These are phyloP conservation scores for Microstegium vimineum DNA, from an alignment of 176 grass and related monocot species.

Conservation along the genomic window DNA sequence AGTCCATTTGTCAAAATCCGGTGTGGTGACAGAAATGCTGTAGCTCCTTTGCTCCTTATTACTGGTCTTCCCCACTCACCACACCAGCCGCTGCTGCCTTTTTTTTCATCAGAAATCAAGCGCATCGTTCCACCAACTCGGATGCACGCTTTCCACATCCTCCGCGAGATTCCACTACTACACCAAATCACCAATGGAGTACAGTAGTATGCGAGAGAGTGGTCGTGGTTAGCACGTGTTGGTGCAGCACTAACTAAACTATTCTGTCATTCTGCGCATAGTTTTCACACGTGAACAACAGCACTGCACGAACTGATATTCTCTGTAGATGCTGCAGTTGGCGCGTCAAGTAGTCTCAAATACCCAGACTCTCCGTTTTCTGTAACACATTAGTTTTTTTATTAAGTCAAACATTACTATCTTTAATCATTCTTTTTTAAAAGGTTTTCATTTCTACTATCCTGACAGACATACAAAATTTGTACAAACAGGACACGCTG, in stretches of 20 bases:
- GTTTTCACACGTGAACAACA: slow-evolving; percentile 12
- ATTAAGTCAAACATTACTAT: no score
- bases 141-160: neutral
- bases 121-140: slow-evolving; percentile 9
- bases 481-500: no score
- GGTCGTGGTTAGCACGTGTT: slow-evolving; percentile 21
- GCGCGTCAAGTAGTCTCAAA: no score
- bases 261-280: neutral
- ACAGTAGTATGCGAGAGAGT: neutral
- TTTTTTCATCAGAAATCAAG: neutral
- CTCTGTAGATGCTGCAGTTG: neutral
- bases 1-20: slow-evolving; percentile 24
- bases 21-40: neutral
- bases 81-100: neutral
- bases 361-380: no score
- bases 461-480: no score
- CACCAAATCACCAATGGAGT: neutral
- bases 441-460: no score
- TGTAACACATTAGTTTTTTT: no score
- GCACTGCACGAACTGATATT: slow-evolving; percentile 4
- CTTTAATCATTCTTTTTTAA: no score
- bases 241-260: neutral
- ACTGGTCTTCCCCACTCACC: neutral
- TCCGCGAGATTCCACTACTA: neutral
- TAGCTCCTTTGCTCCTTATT: no score